Evolutionary conservation across 192 early-diverging fungal genomes (phyloP).

Genomic region (Rhizophagus prolifer): DNA sequence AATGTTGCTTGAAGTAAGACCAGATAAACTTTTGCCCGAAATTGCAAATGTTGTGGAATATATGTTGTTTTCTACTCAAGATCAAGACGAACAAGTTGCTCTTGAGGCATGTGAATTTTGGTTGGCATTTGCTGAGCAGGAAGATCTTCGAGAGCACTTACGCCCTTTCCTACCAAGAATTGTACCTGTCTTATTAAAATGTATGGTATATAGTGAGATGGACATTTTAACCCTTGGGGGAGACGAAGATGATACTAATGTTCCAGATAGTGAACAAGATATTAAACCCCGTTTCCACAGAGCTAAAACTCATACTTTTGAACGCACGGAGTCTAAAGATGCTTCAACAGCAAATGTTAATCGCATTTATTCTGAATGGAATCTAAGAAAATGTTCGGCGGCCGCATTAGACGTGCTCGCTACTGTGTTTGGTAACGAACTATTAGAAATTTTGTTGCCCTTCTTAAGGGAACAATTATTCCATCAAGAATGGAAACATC

Average conservation of each 20-base stretch:
- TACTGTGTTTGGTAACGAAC: slow-evolving; percentile 80
- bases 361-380: slow-evolving; percentile 86
- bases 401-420: slow-evolving; percentile 94
- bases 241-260: slow-evolving; percentile 81
- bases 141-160: slow-evolving; percentile 70
- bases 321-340: slow-evolving; percentile 45
- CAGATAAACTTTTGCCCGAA: slow-evolving; percentile 84
- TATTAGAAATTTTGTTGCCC: slow-evolving; percentile 85
- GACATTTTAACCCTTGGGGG: slow-evolving; percentile 78
- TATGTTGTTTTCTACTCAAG: slow-evolving; percentile 93
- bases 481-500: slow-evolving; percentile 84
- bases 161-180: slow-evolving; percentile 71
- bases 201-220: slow-evolving; percentile 96
- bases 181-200: slow-evolving; percentile 87
- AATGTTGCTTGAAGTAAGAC: slow-evolving; percentile 80
- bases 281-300: slow-evolving; percentile 94
- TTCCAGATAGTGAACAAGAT: slow-evolving; percentile 88
- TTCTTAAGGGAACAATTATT: slow-evolving; percentile 79
- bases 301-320: slow-evolving; percentile 72
- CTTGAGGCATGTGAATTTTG: slow-evolving; percentile 99
- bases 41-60: slow-evolving; percentile 89
- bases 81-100: slow-evolving; percentile 83
- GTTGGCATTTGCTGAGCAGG: slow-evolving; percentile 94
- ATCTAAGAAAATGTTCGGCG: slow-evolving; percentile 96
- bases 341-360: slow-evolving; percentile 4